Evolutionary conservation across 257 asterid species (phyloP).

Genomic region (Ajuga chamaepitys): DNA sequence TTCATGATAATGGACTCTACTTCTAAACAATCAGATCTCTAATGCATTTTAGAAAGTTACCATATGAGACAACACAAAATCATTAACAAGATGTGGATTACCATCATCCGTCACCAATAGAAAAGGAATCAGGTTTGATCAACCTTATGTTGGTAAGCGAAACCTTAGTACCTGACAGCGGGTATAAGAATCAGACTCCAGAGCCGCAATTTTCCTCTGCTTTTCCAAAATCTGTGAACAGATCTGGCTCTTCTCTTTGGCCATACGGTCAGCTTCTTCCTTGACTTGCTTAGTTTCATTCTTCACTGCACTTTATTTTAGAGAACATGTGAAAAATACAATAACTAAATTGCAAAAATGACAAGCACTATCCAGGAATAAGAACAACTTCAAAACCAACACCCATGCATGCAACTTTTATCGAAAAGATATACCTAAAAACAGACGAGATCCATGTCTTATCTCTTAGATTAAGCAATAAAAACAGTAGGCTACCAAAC

Average conservation of each 20-base stretch:
- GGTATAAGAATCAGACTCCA: slow-evolving; percentile 52
- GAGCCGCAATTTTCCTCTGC: slow-evolving; percentile 46
- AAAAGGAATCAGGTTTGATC: slow-evolving; percentile 10
- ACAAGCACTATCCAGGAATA: not conserved
- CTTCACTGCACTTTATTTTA: slow-evolving; percentile 42
- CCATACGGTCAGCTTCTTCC: slow-evolving; percentile 45
- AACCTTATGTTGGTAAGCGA: not conserved
- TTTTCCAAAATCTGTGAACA: slow-evolving; percentile 53
- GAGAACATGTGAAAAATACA: not conserved
- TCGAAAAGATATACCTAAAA: not conserved
- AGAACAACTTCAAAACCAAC: not conserved
- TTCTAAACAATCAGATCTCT: not conserved
- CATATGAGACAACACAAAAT: not conserved
- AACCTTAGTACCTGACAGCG: slow-evolving; percentile 45
- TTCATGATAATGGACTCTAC: not conserved
- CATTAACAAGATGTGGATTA: not conserved
- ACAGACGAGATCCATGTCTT: not conserved
- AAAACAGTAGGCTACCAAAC: not conserved
- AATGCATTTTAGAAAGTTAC: not conserved
- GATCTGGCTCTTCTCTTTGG: slow-evolving; percentile 48
- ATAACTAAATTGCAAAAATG: not conserved
- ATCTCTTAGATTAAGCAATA: not conserved
- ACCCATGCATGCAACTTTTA: not conserved
- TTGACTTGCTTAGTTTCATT: slow-evolving; percentile 39
- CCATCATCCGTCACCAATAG: not conserved